Evolutionary conservation across 1,284 basidiomycete species (phyloP), one percentile per base, ranked within the genome.

Genomic region (Pascua guehoae): DNA sequence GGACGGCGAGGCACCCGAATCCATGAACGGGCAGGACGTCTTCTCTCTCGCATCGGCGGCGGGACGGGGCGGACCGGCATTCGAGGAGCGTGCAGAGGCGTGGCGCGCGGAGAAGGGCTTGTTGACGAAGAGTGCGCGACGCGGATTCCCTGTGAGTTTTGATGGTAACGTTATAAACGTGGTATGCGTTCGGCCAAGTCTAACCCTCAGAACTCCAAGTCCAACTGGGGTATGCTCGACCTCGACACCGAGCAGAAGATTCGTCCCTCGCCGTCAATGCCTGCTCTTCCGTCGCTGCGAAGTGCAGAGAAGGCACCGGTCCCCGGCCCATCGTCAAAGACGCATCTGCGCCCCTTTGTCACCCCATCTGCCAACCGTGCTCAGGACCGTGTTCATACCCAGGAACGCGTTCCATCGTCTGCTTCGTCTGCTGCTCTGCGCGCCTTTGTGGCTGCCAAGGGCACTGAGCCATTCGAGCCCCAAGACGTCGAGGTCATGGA

Each of bases 401-500:
- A 32, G 24, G 24, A 32, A 32, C 24, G 24, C 7, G 42, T 51
- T 8, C 48, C 54, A 3, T 44, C 51, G 5, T 66, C 61, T 2
- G 53, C 58, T 1, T 57, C 58, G 10, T 65, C 67, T 1, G 53
- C 56, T 7, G 71, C 71, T 2, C 53, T 74, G 5, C 57, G 64
- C 3, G 63, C 65, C 1, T 74, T 71, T 52, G 55, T 73, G 8
- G 62, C 69, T 14, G 68, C 67, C 40, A 70, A 70, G 53, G 64
- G 63, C 14, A 69, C 65, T 10, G 58, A 64, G 43, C 57, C 49
- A 8, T 61, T 71, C 40, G 58, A 60, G 5, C 14, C 62, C 4
- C 64, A 70, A 32, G 73, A 74, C 43, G 41, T 68, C 32, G 48
- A 57, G 14, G 61, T 70, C n/a, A 65, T 73, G 45, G 66, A 70